Base-by-base conservation (phyloP, 805 yeast genomes). In the Jamesozyma hellenica region DNA sequence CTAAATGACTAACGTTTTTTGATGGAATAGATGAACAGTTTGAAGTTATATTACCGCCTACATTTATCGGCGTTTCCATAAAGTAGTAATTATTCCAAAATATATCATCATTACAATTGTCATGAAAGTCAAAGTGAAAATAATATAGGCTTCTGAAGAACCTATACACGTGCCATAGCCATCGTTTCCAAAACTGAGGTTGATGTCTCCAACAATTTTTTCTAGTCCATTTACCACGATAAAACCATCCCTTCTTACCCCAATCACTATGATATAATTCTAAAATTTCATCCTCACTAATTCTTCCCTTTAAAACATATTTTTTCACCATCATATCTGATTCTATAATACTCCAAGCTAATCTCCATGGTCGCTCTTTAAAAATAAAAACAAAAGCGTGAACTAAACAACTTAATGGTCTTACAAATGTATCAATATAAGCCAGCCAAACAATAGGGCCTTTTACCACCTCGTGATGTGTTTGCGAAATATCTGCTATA, bases 361-460 rank as follows among this genome's bases (percentile, higher is more conserved):
- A 63, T 35, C 66, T 65, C 94, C 94, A 85, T 1, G 95, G 95
- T 42, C 66, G 70, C 55, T 87, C 96, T 40, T 94, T 67, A 45
- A 77, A 72, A 28, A 82, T 63, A 55, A 84, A 87, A 10, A 86
- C 95, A 14, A 74, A 42, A 0, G 87, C 68, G 53, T 87, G 95
- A 19, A 87, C 77, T 21, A 78, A 67, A 35, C 95, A 87, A 58
- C 81, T 81, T 50, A 83, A 70, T 2, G 95, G 88, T 58, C 82
- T 87, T 67, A 79, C 75, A 48, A 78, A 77, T 0, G 92, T 82
- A n/a, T 81, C 75, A 40, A 81, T 61, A 38, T 75, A 71, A 38
- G 74, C 71, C 31, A 84, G 58, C 80, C 90, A 80, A 43, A 70
- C 70, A 8, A 73, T 66, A 2, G 81, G 75, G 1, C 75, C 73